phyloP scores from a whole-genome alignment of 331 rosid species.

The Acacia concinna region DNA sequence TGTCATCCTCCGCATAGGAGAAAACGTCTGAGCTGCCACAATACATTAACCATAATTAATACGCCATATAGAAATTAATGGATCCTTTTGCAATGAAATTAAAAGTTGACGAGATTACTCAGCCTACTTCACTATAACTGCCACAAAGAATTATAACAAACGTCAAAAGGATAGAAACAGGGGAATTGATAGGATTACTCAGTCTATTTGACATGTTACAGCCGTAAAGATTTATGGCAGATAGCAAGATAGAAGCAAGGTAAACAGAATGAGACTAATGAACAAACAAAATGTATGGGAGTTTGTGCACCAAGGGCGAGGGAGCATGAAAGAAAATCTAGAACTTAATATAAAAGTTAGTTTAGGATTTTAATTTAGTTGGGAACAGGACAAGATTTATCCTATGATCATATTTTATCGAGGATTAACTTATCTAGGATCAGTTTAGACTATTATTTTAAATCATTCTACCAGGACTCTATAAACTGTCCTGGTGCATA shows the following conservation, averaged over 20 bases:
- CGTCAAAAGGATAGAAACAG: neutral
- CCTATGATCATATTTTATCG: neutral
- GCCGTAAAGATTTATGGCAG: neutral
- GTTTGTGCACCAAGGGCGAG: neutral
- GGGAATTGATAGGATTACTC: neutral
- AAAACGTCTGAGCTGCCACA: conserved; percentile 98
- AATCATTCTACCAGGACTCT: neutral
- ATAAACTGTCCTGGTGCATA: neutral
- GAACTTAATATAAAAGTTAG: neutral
- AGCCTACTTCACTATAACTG: neutral
- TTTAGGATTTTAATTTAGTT: neutral
- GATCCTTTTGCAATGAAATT: neutral
- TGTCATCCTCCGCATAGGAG: conserved; percentile 94
- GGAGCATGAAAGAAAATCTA: neutral
- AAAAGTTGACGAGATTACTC: neutral
- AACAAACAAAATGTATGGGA: neutral
- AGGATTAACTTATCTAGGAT: neutral
- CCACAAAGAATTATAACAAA: neutral
- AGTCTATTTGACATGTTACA: neutral
- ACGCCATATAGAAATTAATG: conserved; percentile 19
- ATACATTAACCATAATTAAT: conserved; percentile 54
- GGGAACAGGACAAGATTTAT: neutral
- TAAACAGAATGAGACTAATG: neutral
- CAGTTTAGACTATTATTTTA: neutral
- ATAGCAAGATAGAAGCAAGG: neutral